A percentile compares a stretch with the other conserved stretches of the same genome.
phyloP scores from a whole-genome alignment of 176 grass and related monocot species.

The Eragrostis curvula region DNA sequence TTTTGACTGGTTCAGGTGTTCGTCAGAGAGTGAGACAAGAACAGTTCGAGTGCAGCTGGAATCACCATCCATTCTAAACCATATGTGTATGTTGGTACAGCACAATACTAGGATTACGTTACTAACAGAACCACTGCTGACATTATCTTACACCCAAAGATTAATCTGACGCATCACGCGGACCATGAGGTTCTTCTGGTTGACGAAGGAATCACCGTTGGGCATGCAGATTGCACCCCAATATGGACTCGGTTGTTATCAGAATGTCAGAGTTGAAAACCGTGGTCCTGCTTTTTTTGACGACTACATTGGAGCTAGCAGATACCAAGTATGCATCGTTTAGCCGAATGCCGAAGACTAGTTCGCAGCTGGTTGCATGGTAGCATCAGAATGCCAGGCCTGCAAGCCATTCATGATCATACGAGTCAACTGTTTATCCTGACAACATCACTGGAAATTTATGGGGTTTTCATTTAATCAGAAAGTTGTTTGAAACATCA shows the following conservation, averaged over 20 bases:
- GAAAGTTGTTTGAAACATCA: neutral
- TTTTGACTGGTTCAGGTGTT: conserved; percentile 52
- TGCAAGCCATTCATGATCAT: conserved; percentile 21
- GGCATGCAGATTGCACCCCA: neutral
- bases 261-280: conserved; percentile 22
- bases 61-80: conserved; percentile 23
- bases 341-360: conserved; percentile 34
- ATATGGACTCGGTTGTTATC: neutral
- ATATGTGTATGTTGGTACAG: neutral
- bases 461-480: neutral
- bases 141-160: conserved; percentile 35
- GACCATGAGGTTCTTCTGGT: neutral
- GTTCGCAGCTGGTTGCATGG: conserved; percentile 23
- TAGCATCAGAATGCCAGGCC: conserved; percentile 14
- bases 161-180: neutral
- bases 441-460: neutral
- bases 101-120: neutral
- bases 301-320: conserved; percentile 30
- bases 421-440: neutral
- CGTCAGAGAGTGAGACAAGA: conserved; percentile 28
- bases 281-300: conserved; percentile 1
- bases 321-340: neutral
- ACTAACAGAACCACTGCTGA: conserved; percentile 35
- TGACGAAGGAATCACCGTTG: conserved; percentile 17
- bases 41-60: conserved; percentile 40